phyloP scores from a whole-genome alignment of 768 basidiomycete genomes.

The Suillus brevipes region DNA sequence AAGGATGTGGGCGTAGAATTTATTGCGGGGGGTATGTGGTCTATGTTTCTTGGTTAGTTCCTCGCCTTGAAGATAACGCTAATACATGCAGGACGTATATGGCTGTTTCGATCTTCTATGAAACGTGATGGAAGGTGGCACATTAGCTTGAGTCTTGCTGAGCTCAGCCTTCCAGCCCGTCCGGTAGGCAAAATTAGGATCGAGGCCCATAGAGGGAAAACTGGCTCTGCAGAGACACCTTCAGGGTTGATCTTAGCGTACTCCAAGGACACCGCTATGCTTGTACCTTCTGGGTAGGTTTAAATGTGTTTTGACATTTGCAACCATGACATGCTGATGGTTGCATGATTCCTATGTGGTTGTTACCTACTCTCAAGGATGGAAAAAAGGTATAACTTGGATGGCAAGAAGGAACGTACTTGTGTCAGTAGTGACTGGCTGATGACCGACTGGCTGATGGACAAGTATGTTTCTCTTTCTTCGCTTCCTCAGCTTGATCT shows the following conservation, averaged over 20 bases:
- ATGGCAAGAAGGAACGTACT: too few relatives aligned
- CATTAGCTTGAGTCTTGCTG: neutral
- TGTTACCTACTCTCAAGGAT: too few relatives aligned
- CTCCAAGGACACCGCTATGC: too few relatives aligned
- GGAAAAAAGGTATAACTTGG: too few relatives aligned
- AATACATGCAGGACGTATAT: neutral
- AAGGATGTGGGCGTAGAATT: neutral
- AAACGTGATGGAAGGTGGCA: neutral
- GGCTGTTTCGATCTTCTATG: neutral
- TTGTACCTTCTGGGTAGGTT: neutral
- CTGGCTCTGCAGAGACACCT: neutral
- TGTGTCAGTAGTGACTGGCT: too few relatives aligned
- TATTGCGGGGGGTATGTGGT: neutral
- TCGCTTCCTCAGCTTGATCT: neutral
- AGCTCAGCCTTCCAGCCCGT: neutral
- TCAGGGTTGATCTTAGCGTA: too few relatives aligned
- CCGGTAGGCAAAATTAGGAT: neutral
- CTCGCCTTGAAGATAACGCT: neutral
- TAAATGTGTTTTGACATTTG: neutral
- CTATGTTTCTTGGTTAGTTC: neutral
- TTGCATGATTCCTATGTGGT: too few relatives aligned
- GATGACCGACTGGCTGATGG: neutral
- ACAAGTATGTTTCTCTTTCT: neutral
- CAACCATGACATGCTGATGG: too few relatives aligned
- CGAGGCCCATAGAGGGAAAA: neutral